Conservation (phyloP, 495 filamentous ascomycete genomes). For the Penicillium waksmanii region DNA sequence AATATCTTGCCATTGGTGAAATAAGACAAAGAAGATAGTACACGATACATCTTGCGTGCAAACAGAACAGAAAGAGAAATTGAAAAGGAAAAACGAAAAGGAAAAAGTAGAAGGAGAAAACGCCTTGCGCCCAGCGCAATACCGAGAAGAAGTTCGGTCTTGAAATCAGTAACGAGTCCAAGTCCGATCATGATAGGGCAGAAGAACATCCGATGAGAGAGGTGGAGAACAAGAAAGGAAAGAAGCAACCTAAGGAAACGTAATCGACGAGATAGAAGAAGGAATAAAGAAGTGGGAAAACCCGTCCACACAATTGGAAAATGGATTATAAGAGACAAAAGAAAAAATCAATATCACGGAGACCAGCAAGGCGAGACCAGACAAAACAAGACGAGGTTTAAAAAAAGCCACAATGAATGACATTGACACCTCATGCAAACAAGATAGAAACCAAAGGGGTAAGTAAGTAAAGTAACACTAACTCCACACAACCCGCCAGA, state of each 20-base stretch:
- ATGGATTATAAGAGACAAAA: slow-evolving; percentile 5
- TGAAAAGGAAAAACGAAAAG: too few species aligned
- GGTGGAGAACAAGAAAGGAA: background rate
- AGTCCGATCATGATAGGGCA: background rate
- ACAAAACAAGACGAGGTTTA: background rate
- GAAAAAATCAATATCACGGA: slow-evolving; percentile 2
- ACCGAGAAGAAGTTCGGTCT: background rate
- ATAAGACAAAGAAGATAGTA: background rate
- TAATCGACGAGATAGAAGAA: too few species aligned
- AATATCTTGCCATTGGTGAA: background rate
- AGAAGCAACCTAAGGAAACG: background rate
- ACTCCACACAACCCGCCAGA: background rate
- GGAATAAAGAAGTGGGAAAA: too few species aligned
- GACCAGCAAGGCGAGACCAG: background rate
- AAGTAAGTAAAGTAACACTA: slow-evolving; percentile 8
- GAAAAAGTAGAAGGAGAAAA: background rate
- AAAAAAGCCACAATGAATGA: too few species aligned
- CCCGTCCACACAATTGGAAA: background rate
- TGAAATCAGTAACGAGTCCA: background rate
- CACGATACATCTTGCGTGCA: background rate
- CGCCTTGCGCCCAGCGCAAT: slow-evolving; percentile 4
- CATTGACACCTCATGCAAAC: too few species aligned
- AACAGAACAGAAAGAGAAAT: background rate
- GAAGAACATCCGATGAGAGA: background rate
- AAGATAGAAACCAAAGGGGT: background rate